Evolutionary conservation across 352 stramenopile species (phyloP), one percentile per base, ranked within the genome.

Genomic region (Phytophthora macrochlamydospora): DNA sequence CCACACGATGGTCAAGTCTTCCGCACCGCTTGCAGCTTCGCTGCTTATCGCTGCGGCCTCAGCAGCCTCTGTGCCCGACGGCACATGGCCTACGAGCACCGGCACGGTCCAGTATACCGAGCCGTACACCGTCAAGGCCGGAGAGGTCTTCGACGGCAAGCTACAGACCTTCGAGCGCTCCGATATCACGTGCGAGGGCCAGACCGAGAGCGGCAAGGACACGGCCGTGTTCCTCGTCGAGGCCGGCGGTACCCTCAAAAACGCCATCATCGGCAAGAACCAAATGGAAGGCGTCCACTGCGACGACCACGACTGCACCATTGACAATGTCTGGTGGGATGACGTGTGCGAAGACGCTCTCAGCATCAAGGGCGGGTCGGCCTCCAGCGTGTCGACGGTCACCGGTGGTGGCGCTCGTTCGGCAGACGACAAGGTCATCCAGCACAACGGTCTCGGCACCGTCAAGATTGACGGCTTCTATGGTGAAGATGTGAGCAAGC

Each of bases 211-310:
- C 32, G 56, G 61, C 12, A 53, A 42, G 49, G 33, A 13, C 30
- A 65, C 53, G 13, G 56, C 62, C 2, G 53, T 75, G 40, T 83
- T 83, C 59, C 8, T 49, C 11, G 43, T 49, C 13, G 43, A 49
- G 43, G 43, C 43, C 43, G 43, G 43, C 43, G 43, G 43, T n/a
- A 49, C 43, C 13, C 43, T 49, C 13, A 49, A 49, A n/a, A 49
- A 49, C 43, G 43, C 8, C 2, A 49, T 49, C 43, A 49, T 49
- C 14, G 43, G 43, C 43, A 49, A 49, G 43, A 49, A 49, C 43
- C 43, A 49, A 29, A 49, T 30, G 43, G 43, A 49, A 28, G 43
- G 43, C 13, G 43, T 49, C 2, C 43, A 49, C 43, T 49, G 43
- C 43, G 43, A 49, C 43, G 2, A 49, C 2, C 8, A 49, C 8